phyloP scores from a whole-genome alignment of 345 rosid genomes.

The Eucalyptus camaldulensis region DNA sequence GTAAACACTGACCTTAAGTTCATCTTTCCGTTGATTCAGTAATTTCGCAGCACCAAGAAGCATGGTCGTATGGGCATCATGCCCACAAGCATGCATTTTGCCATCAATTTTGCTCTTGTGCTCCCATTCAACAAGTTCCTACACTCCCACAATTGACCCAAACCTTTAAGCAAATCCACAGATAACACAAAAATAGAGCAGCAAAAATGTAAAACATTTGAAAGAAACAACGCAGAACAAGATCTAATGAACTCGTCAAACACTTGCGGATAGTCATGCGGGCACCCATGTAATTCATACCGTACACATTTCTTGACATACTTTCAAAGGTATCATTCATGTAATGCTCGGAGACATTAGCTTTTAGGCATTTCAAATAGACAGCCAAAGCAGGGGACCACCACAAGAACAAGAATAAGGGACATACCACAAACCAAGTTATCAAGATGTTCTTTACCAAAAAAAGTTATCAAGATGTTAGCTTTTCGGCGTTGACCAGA shows the following conservation, averaged over 20 bases:
- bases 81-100: conserved; percentile 86
- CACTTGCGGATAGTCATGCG: background rate
- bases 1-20: conserved; percentile 41
- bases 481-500: background rate
- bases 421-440: background rate
- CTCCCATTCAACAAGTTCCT: conserved; percentile 90
- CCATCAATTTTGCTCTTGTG: conserved; percentile 73
- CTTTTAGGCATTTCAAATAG: background rate
- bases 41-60: conserved; percentile 90
- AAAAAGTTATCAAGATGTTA: background rate
- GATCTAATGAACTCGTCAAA: background rate
- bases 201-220: background rate
- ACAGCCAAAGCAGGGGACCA: background rate
- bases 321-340: background rate
- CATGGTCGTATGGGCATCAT: conserved; percentile 79
- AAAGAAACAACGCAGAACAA: background rate
- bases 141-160: background rate
- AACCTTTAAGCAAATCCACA: background rate
- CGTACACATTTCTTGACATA: background rate
- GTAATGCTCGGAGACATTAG: background rate
- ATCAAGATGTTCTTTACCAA: background rate
- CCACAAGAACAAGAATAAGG: background rate
- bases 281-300: background rate
- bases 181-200: background rate
- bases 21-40: conserved; percentile 52